Evolutionary conservation across 441 rosid species (phyloP), one percentile per base, ranked within the genome.

Genomic region (Croton laevigatus): DNA sequence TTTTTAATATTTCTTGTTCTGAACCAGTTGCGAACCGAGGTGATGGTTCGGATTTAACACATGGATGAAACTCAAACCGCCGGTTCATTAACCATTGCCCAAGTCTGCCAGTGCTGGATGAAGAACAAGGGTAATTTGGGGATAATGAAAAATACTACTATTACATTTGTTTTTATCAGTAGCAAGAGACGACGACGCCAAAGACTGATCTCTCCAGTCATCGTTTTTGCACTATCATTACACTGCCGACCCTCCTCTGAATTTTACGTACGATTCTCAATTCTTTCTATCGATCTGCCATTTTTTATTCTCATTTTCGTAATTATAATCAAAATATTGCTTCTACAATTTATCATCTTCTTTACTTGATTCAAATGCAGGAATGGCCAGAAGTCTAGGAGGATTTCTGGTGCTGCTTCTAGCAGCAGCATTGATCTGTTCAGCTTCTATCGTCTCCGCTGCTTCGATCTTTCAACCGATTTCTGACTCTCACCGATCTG

Each of bases 401-500:
- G 75, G 84, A 68, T 89, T 78, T 81, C 76, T 85, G 66, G 78
- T 80, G 34, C 59, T 84, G 60, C 44, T 85, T 27, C 32, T 27
- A 23, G 72, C 74, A 23, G 79, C 80, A 45, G 74, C 85, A 59
- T 79, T 89, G 87, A 82, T 89, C 73, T 85, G 79, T 79, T 73
- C 49, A 1, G 54, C 14, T 60, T 45, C 70, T 34, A 63, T 76
- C 57, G 84, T 87, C 32, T 62, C 78, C 60, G 83, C 90, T 65
- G 86, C 91, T 61, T 78, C 91, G 20, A 76, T 84, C 71, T 74
- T 82, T 62, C 87, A 85, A n/a, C 99, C 98, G 59, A 86, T 95
- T 78, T 89, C 95, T 7, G 91, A 87, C 68, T 73, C 90, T 77
- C 98, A 95, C 79, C 90, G 97, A 84, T 92, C 99, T 44, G 96